A percentile compares a stretch with the other conserved stretches of the same genome.
These are phyloP conservation scores for Neopestalotiopsis clavispora DNA, from an alignment of 2,329 filamentous ascomycete species.

Conservation along the genomic window DNA sequence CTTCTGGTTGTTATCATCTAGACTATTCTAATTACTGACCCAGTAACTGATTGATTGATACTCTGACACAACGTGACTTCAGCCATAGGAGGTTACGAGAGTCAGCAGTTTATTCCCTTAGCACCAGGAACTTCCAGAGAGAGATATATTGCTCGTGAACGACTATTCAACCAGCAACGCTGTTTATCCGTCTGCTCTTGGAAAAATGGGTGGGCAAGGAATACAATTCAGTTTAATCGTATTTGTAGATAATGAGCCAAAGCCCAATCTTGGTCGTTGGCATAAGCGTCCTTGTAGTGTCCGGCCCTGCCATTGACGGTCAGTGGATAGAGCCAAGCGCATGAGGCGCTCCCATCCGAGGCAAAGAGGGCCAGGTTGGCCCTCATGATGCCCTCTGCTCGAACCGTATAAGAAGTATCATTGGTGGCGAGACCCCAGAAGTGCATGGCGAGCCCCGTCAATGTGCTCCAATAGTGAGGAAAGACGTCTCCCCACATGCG, in stretches of 20 bases:
- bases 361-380: neutral
- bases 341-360: neutral
- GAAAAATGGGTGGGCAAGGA: neutral
- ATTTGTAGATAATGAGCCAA: neutral
- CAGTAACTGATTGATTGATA: too few relatives aligned
- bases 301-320: neutral
- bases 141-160: too few relatives aligned
- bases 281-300: neutral
- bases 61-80: too few relatives aligned
- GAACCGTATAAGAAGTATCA: neutral
- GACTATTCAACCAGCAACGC: too few relatives aligned
- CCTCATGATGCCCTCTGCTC: neutral
- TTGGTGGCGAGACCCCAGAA: neutral
- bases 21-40: too few relatives aligned
- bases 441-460: neutral
- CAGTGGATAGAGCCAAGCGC: neutral
- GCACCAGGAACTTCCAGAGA: too few relatives aligned
- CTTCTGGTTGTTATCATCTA: too few relatives aligned
- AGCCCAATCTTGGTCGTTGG: constrained; percentile 1
- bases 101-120: too few relatives aligned
- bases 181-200: neutral
- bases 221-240: neutral
- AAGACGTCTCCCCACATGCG: neutral
- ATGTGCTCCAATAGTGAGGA: neutral
- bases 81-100: too few relatives aligned